phyloP scores from a whole-genome alignment of 371 early-diverging fungal species.

The Mortierella polycephala region DNA sequence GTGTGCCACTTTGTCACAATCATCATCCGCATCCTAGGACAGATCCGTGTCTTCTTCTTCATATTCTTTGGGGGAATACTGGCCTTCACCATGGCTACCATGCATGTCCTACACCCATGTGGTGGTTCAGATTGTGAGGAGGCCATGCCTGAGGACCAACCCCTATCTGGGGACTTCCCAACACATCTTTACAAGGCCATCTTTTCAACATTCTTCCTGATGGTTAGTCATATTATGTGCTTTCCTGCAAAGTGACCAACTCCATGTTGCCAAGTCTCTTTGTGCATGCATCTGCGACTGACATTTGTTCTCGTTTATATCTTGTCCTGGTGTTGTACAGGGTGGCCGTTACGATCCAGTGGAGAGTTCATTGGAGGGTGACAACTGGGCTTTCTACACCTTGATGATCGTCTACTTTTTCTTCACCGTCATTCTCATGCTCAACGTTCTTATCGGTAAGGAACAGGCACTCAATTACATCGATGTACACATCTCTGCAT shows the following conservation, averaged over 20 bases:
- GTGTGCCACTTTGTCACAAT: constrained; percentile 28
- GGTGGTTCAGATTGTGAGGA: background rate
- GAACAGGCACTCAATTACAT: background rate
- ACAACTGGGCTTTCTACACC: constrained; percentile 7
- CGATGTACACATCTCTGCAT: background rate
- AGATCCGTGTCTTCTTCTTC: constrained; percentile 26
- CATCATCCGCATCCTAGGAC: constrained; percentile 8
- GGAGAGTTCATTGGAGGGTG: background rate
- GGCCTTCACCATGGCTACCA: constrained; percentile 14
- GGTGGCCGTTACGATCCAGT: constrained; percentile 8
- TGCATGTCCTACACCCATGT: constrained; percentile 11
- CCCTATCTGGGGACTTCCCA: background rate
- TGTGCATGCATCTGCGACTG: background rate
- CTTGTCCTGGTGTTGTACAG: background rate
- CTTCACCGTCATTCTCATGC: constrained; percentile 30
- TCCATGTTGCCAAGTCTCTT: background rate
- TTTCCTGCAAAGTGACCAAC: background rate
- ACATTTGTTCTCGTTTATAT: background rate
- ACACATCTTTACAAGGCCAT: background rate
- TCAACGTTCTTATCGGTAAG: constrained; percentile 29
- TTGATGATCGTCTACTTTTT: constrained; percentile 27
- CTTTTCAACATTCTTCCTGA: background rate
- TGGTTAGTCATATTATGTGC: background rate
- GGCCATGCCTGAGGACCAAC: background rate
- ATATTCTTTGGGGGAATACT: constrained; percentile 16